Evolutionary conservation across 108 stramenopile species (phyloP).

Genomic region (Thalassiosira profunda): DNA sequence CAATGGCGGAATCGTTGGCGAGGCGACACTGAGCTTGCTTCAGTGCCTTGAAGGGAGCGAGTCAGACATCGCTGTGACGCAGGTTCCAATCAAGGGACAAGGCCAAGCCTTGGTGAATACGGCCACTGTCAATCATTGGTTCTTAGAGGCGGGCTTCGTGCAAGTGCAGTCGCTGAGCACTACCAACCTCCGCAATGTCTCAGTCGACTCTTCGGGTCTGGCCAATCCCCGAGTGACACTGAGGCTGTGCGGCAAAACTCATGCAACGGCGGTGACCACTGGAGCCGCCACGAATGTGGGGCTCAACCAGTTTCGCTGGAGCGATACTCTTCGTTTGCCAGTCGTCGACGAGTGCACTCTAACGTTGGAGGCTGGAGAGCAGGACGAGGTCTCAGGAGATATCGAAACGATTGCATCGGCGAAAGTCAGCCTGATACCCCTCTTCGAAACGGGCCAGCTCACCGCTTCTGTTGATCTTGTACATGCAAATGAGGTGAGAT

Average conservation of each 20-base stretch:
- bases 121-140: conserved; percentile 38
- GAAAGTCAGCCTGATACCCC: conserved; percentile 61
- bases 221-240: conserved; percentile 30
- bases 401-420: conserved; percentile 64
- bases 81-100: conserved; percentile 9
- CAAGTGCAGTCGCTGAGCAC: conserved; percentile 40
- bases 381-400: conserved; percentile 43
- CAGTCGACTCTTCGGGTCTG: conserved; percentile 13
- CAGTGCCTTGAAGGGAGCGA: conserved; percentile 9
- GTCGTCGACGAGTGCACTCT: conserved; percentile 78
- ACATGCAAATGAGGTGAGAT: conserved; percentile 34
- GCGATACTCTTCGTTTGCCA: conserved; percentile 37
- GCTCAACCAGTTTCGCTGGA: conserved; percentile 62
- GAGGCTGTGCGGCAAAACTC: conserved; percentile 16
- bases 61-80: conserved; percentile 1
- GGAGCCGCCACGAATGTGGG: conserved; percentile 26
- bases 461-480: conserved; percentile 57
- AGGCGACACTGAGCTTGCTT: conserved; percentile 6
- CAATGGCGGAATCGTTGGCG: neutral
- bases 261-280: conserved; percentile 39
- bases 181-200: conserved; percentile 30
- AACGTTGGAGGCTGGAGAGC: conserved; percentile 64
- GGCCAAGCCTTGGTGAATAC: neutral
- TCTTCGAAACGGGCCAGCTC: conserved; percentile 61
- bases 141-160: conserved; percentile 65